Evolutionary conservation across 306 rosid genomes (phyloP), one percentile per base, ranked within the genome.

Genomic region (Cercis canadensis): DNA sequence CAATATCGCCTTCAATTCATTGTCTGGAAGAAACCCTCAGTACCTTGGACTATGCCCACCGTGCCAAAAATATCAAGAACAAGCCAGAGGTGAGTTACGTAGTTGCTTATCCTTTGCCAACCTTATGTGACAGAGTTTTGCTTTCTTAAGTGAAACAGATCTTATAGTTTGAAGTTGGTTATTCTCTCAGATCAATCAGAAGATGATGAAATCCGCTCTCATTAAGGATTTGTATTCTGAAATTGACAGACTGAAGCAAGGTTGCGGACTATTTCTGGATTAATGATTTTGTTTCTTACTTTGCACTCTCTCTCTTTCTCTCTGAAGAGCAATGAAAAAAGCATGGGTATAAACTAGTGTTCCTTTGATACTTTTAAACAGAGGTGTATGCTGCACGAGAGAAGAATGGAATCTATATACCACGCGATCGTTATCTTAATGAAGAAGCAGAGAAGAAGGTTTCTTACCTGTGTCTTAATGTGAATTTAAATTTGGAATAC

Each of bases 361-460:
- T 13, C 29, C 43, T 59, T 61, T 57, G 46, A 69, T 50, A 1
- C 21, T 74, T 67, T 64, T 46, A 45, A 19, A 33, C 75, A 95
- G 97, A 95, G 96, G 99, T 95, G 53, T 91, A 84, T 82, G 99
- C 99, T 80, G 96, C 99, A 60, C 84, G 99, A 81, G 99, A 95
- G 83, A 95, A 95, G 87, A 95, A 95, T 49, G 99, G 99, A 75
- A 95, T 95, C 84, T 95, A 95, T 62, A 88, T 95, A 75, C 99
- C 99, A 17, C 99, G 99, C 16, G 99, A 95, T 83, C 97, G 99
- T 62, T 95, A 89, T 78, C 97, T 95, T 80, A 46, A 77, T 10
- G 99, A 95, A 80, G 99, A 95, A 84, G 92, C 96, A 39, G 99
- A 95, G 83, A 95, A 95, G 84, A 95, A 92, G 97, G 99, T 95